Base-by-base conservation (phyloP, 371 early-diverging fungal species). In the Mucor plumbeus region DNA sequence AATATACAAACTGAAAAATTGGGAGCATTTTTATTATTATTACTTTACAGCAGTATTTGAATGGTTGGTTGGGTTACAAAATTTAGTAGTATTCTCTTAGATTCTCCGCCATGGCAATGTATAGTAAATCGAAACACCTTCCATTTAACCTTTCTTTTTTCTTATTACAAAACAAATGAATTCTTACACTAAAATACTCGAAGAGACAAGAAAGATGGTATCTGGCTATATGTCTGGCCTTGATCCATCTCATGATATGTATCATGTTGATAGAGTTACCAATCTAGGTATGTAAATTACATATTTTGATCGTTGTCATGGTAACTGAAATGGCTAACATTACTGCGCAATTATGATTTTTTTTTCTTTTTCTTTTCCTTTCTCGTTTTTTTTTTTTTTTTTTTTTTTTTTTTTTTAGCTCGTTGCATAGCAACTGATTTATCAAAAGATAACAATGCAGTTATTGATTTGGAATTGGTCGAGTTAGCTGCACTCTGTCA, bases 241-340 rank as follows among this genome's bases (percentile, higher is more conserved):
- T 47, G 92, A 91, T 64, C 88, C 91, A 39, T 92, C 93, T 1
- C 94, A 94, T 77, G 94, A 94, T 74, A 90, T 85, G 82, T 67
- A 85, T 13, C 94, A 94, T 78, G 88, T 93, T 15, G 84, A 91
- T 53, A 87, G 94, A 26, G 94, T 94, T 2, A 79, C 84, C n/a
- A 67, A 81, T 19, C 74, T 85, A 53, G 93, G 88, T 88, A 74
- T 65, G 26, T 53, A 31, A 38, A 38, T 7, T 9, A 38, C 4
- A 38, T 5, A 38, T 38, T 4, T 38, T 11, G 9, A 38, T 11
- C 38, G 38, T 11, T 11, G 38, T 50, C 13, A 1, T 50, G n/a
- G 26, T 26, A 44, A 53, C 53, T 31, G 31, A 31, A 6, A 53
- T 50, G 26, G 4, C 38, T 2, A 5, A 38, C 38, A 26, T 40